Conservation (phyloP, 305 asterid genomes). For the Fraxinus dipetala region DNA sequence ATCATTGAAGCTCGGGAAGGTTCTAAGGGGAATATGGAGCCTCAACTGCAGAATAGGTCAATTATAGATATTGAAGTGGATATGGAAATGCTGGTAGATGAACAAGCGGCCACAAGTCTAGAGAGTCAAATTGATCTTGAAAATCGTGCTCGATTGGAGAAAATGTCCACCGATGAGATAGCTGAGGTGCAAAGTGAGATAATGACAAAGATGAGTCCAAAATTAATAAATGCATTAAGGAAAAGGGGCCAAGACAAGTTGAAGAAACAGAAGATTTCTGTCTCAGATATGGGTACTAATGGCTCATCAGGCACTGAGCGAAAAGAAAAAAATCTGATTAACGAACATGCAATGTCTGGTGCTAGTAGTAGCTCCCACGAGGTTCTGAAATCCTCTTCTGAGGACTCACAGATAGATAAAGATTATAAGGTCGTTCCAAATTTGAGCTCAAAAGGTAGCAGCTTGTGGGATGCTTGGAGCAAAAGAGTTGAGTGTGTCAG, state of each 20-base stretch:
- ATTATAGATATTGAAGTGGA: constrained; percentile 28
- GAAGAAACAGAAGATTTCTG: constrained; percentile 47
- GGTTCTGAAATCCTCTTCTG: constrained; percentile 27
- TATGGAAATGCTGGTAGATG: constrained; percentile 30
- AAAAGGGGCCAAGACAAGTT: constrained; percentile 58
- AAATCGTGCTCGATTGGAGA: constrained; percentile 59
- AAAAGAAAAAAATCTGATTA: constrained; percentile 25
- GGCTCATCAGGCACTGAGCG: constrained; percentile 33
- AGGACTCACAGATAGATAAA: constrained; percentile 28
- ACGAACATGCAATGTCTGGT: constrained; percentile 29
- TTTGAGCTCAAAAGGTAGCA: constrained; percentile 29
- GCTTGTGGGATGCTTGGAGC: constrained; percentile 84
- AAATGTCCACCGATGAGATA: constrained; percentile 78
- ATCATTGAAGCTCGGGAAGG: constrained; percentile 21
- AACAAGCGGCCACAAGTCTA: constrained; percentile 35
- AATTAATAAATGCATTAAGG: constrained; percentile 51
- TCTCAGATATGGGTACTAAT: constrained; percentile 28
- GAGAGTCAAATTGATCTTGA: constrained; percentile 82
- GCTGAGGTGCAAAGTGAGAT: constrained; percentile 82
- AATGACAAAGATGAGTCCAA: constrained; percentile 67
- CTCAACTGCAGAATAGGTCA: constrained; percentile 19
- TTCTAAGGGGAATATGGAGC: constrained; percentile 19
- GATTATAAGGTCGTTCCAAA: constrained; percentile 27
- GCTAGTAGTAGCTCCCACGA: constrained; percentile 25
- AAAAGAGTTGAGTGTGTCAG: constrained; percentile 78